Evolutionary conservation across 139 green algal species (phyloP), one percentile per base, ranked within the genome.

Genomic region (Micractinium conductrix): DNA sequence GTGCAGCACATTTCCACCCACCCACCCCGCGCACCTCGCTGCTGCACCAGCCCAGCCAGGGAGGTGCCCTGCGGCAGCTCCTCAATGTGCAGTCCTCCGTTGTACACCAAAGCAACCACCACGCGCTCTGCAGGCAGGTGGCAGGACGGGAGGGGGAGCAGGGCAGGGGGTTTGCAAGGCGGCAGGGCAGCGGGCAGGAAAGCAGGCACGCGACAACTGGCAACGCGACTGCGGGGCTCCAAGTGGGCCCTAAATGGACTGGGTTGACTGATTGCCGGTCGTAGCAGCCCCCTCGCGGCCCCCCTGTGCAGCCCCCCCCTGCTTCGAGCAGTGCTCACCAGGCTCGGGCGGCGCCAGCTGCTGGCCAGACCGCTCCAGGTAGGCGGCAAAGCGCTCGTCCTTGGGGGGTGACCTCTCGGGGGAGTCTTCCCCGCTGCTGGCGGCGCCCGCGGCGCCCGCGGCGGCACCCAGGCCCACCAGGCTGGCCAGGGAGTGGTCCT

Each of bases 401-500:
- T 44, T 33, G 10, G 63, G 76, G 9, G 80, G 73, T 35, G 30
- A 62, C 50, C 75, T 35, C 24, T 28, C 30, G 14, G 40, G 62
- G 24, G 62, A 58, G 2, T 53, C 75, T 8, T 72, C 62, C 28
- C 33, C 55, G 37, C 70, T 35, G 38, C 58, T 43, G 60, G 16
- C 22, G 60, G 30, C 19, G 42, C 17, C 30, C 26, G 68, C 53
- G 48, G 35, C 28, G 70, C 30, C 16, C 38, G 40, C 37, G 9
- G 40, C 28, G 17, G 50, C 70, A 0, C 1, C 44, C 44, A 28
- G 16, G 60, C 50, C 42, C 33, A 69, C 40, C 1, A 91, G 72
- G 45, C 28, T 53, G 37, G 58, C 72, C 35, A 93, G 78, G 24
- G 69, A 83, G 40, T 44, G 63, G 63, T 90, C 89, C 42, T 78